Evolutionary conservation across 2,329 filamentous ascomycete genomes (phyloP).

Genomic region (Aspergillus ustus): DNA sequence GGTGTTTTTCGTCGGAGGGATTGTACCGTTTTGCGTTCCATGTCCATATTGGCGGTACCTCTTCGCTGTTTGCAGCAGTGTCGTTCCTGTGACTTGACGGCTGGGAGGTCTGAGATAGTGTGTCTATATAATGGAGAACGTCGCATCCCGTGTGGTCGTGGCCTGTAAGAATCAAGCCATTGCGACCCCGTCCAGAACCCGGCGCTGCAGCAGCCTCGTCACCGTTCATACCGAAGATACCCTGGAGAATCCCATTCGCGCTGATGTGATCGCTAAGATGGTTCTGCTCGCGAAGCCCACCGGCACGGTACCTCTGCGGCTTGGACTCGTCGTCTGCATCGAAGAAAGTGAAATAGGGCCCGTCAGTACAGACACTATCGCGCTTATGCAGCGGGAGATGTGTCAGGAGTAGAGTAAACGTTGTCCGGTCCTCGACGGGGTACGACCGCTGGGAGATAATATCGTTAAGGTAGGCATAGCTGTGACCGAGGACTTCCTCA

Average conservation of each 20-base stretch:
- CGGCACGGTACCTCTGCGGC: constrained; percentile 51
- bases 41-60: constrained; percentile 25
- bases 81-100: not conserved
- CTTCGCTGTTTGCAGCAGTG: constrained; percentile 1
- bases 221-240: constrained; percentile 77
- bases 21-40: constrained; percentile 44
- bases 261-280: constrained; percentile 76
- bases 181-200: constrained; percentile 67
- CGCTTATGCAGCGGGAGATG: constrained; percentile 90
- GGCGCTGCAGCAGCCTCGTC: constrained; percentile 57
- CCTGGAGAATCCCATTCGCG: constrained; percentile 73
- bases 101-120: not conserved
- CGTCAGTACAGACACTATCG: constrained; percentile 79
- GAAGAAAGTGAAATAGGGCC: constrained; percentile 82
- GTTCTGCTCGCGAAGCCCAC: constrained; percentile 80
- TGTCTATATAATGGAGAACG: constrained; percentile 79
- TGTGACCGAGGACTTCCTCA: constrained; percentile 70
- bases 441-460: constrained; percentile 61
- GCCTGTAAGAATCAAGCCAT: constrained; percentile 83
- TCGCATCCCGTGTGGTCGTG: constrained; percentile 97
- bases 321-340: constrained; percentile 61
- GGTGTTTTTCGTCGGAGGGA: not conserved
- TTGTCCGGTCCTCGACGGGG: constrained; percentile 65
- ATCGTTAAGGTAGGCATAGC: constrained; percentile 72
- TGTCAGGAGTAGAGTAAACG: constrained; percentile 83